A percentile compares a stretch with the other conserved stretches of the same genome.
Evolutionary conservation across 257 asterid species (phyloP).

Genomic region (Prunella vulgaris): DNA sequence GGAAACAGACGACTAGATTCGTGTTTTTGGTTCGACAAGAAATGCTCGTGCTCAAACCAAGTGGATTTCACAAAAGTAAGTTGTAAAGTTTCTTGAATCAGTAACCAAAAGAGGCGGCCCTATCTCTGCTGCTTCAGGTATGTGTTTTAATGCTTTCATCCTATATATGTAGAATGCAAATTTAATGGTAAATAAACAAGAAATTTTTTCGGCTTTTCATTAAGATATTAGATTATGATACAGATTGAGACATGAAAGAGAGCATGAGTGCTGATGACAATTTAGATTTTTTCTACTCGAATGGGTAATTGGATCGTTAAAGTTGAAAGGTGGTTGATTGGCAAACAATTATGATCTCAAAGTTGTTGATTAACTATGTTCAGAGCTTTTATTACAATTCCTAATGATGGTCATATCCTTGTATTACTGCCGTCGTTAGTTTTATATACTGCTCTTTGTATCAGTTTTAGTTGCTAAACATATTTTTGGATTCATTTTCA

Average conservation of each 20-base stretch:
- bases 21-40: slow-evolving; percentile 32
- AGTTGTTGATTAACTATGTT: neutral
- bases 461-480: too few relatives aligned
- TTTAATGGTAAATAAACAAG: too few relatives aligned
- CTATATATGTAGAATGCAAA: too few relatives aligned
- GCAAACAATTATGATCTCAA: neutral
- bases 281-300: too few relatives aligned
- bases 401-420: neutral
- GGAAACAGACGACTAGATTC: slow-evolving; percentile 33
- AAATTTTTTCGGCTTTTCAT: too few relatives aligned
- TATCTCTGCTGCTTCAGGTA: slow-evolving; percentile 33
- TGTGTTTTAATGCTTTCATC: neutral
- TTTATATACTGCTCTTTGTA: too few relatives aligned
- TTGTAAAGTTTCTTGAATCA: slow-evolving; percentile 33
- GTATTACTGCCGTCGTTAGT: too few relatives aligned
- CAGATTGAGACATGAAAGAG: too few relatives aligned
- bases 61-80: slow-evolving; percentile 41
- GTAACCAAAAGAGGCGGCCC: slow-evolving; percentile 27
- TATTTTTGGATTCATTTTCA: too few relatives aligned
- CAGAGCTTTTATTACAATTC: neutral
- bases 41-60: slow-evolving; percentile 24
- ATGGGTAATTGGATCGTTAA: neutral
- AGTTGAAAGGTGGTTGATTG: neutral
- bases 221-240: too few relatives aligned
- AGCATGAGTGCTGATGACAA: too few relatives aligned